Evolutionary conservation across 106 monocot genomes (phyloP).

Genomic region (Allium cepa): DNA sequence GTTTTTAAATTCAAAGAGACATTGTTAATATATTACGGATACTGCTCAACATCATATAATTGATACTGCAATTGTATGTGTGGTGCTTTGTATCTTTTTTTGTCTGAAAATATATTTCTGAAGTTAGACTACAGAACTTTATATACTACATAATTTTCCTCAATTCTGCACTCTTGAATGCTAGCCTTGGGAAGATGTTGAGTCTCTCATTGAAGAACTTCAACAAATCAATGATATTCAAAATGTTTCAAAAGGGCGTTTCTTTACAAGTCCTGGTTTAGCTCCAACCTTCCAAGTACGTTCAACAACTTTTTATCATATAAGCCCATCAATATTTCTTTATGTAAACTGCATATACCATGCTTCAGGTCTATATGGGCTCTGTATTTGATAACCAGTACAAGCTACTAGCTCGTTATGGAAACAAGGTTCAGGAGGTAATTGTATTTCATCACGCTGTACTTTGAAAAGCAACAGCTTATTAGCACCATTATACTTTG

Average conservation of each 20-base stretch:
- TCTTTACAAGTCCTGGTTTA: slow-evolving; percentile 87
- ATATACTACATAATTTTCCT: too few species aligned
- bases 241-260: slow-evolving; percentile 84
- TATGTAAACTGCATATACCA: background rate
- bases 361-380: slow-evolving; percentile 86
- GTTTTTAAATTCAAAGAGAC: too few species aligned
- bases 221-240: slow-evolving; percentile 53
- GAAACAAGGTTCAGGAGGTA: slow-evolving; percentile 99
- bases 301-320: background rate
- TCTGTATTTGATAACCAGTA: slow-evolving; percentile 78
- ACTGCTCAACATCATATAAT: too few species aligned
- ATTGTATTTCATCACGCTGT: background rate
- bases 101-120: too few species aligned
- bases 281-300: slow-evolving; percentile 95
- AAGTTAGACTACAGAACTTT: too few species aligned
- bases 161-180: background rate
- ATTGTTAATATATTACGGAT: too few species aligned
- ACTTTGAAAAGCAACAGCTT: background rate
- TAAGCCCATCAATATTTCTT: background rate
- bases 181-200: slow-evolving; percentile 82
- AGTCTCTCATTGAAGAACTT: slow-evolving; percentile 75
- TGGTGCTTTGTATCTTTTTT: too few species aligned
- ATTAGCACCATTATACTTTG: background rate
- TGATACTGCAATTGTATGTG: too few species aligned
- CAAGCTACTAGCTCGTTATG: slow-evolving; percentile 89